Conservation (phyloP, 805 yeast species). For the Lachancea kluyveri region DNA sequence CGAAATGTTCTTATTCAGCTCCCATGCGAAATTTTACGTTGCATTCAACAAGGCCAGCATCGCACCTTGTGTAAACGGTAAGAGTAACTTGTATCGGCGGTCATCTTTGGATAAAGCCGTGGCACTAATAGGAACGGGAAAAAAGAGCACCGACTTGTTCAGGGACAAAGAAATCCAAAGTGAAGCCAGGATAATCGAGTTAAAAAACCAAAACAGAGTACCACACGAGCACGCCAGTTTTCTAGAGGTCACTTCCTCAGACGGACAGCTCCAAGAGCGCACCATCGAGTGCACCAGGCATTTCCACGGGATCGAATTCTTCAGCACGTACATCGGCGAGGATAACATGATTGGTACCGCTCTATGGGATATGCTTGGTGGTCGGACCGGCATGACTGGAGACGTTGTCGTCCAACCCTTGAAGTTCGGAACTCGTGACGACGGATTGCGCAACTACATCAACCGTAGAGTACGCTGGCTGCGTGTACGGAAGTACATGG, state of each 20-base stretch:
- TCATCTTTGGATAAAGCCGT: conserved; percentile 60
- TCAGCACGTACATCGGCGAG: conserved; percentile 81
- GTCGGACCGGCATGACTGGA: conserved; percentile 71
- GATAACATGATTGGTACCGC: conserved; percentile 91
- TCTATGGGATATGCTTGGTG: conserved; percentile 62
- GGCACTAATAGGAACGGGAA: conserved; percentile 30
- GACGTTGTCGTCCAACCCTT: conserved; percentile 78
- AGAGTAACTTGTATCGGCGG: conserved; percentile 69
- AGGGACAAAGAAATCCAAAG: conserved; percentile 6
- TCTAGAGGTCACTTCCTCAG: conserved; percentile 11
- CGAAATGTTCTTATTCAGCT: conserved; percentile 77
- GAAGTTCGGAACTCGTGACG: conserved; percentile 33
- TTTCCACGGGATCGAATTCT: conserved; percentile 51
- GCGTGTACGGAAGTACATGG: conserved; percentile 84
- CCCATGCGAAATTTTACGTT: conserved; percentile 81
- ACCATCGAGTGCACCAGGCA: conserved; percentile 3
- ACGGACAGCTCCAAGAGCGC: conserved; percentile 17
- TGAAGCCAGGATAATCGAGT: conserved; percentile 6
- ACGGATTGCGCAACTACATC: conserved; percentile 48
- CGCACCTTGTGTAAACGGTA: conserved; percentile 91
- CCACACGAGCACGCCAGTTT: conserved; percentile 2
- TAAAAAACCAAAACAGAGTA: conserved; percentile 1
- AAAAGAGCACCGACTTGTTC: conserved; percentile 6
- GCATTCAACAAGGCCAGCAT: conserved; percentile 65
- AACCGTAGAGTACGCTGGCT: conserved; percentile 77